A percentile compares a stretch with the other conserved stretches of the same genome.
Conservation (phyloP, 2,329 filamentous ascomycete species). For the Penicillium crustosum region DNA sequence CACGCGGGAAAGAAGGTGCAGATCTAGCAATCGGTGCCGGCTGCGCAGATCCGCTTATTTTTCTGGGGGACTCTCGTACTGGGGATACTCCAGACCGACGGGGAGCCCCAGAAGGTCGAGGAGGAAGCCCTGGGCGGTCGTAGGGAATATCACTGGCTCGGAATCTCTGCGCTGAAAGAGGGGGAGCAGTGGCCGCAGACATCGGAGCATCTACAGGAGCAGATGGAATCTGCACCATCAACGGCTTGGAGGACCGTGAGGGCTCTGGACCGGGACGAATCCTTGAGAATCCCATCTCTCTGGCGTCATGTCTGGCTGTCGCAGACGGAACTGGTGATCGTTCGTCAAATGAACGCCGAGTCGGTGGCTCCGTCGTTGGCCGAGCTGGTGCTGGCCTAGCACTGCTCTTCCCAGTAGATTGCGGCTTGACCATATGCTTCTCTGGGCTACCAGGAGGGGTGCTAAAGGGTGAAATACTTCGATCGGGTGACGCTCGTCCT, state of each 20-base stretch:
- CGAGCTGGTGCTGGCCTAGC: slow-evolving; percentile 22
- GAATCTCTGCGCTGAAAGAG: slow-evolving; percentile 43
- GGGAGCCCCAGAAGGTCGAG: slow-evolving; percentile 34
- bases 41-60: slow-evolving; percentile 13
- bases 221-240: slow-evolving; percentile 35
- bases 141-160: slow-evolving; percentile 36
- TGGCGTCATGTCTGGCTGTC: slow-evolving; percentile 25
- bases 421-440: slow-evolving; percentile 48
- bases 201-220: slow-evolving; percentile 22
- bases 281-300: slow-evolving; percentile 34
- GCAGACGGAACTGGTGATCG: slow-evolving; percentile 23
- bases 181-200: slow-evolving; percentile 29
- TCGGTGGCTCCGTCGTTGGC: slow-evolving; percentile 28
- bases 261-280: slow-evolving; percentile 29
- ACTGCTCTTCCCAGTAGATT: slow-evolving; percentile 14
- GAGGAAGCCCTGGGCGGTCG: slow-evolving; percentile 53
- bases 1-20: slow-evolving; percentile 14
- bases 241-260: slow-evolving; percentile 31
- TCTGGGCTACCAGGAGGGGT: slow-evolving; percentile 77
- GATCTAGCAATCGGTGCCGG: slow-evolving; percentile 16
- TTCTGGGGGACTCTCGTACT: slow-evolving; percentile 17
- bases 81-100: slow-evolving; percentile 28
- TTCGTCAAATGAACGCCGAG: slow-evolving; percentile 31
- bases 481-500: slow-evolving; percentile 38
- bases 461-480: slow-evolving; percentile 72